phyloP scores from a whole-genome alignment of 768 basidiomycete species.

The Hygrocybe punicea region DNA sequence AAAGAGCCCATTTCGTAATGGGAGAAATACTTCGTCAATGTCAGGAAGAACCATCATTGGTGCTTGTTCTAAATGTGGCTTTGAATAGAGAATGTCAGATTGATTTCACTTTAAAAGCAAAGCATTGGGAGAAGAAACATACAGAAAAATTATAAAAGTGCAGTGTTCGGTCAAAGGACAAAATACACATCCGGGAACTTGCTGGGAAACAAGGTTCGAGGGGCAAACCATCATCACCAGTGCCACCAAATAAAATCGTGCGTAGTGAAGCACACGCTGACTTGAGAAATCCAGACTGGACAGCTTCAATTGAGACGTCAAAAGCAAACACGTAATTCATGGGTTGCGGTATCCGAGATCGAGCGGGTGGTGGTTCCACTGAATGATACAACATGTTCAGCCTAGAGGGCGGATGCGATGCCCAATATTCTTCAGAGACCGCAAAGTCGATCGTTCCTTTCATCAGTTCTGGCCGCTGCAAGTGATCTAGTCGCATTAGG shows the following conservation, averaged over 20 bases:
- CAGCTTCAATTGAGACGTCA: constrained; percentile 72
- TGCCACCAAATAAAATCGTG: constrained; percentile 60
- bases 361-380: constrained; percentile 44
- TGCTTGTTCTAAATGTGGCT: constrained; percentile 38
- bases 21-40: constrained; percentile 89
- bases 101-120: neutral
- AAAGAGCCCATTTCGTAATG: constrained; percentile 68
- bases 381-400: constrained; percentile 54
- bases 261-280: constrained; percentile 63
- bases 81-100: constrained; percentile 4
- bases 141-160: constrained; percentile 91
- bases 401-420: constrained; percentile 58
- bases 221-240: constrained; percentile 37
- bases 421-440: constrained; percentile 85
- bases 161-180: constrained; percentile 76
- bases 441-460: constrained; percentile 90
- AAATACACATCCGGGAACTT: constrained; percentile 61
- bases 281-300: constrained; percentile 64
- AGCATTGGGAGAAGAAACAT: constrained; percentile 19
- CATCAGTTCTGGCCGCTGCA: constrained; percentile 78
- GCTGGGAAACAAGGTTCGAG: constrained; percentile 52
- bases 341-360: constrained; percentile 54
- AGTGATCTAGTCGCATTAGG: constrained; percentile 74
- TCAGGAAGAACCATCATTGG: constrained; percentile 82
- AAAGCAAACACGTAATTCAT: constrained; percentile 83